Conservation (phyloP, 805 yeast species). For the Wickerhamomyces chambardii region DNA sequence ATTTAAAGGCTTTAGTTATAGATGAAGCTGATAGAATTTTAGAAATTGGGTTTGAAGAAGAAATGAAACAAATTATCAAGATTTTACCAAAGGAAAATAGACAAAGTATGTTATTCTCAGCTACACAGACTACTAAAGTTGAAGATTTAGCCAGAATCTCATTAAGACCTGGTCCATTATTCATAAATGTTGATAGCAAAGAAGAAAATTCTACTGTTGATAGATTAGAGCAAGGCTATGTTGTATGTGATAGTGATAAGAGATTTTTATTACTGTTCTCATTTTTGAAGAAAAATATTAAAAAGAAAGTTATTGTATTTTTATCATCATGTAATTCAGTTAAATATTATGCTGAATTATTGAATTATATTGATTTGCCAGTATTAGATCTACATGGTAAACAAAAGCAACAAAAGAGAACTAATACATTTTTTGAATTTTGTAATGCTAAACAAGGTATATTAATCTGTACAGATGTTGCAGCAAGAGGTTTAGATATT, state of each 20-base stretch:
- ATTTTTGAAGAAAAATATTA: constrained; percentile 84
- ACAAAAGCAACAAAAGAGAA: constrained; percentile 97
- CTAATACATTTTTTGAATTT: constrained; percentile 96
- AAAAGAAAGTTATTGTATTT: constrained; percentile 90
- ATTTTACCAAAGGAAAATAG: constrained; percentile 89
- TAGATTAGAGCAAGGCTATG: constrained; percentile 97
- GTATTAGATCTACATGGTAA: constrained; percentile 96
- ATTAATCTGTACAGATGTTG: constrained; percentile 93
- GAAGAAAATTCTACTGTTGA: constrained; percentile 86
- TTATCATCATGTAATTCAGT: constrained; percentile 96
- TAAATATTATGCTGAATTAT: constrained; percentile 88
- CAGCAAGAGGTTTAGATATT: constrained; percentile 97
- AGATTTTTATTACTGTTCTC: constrained; percentile 86
- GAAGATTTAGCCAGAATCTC: constrained; percentile 97
- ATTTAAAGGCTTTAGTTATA: constrained; percentile 85
- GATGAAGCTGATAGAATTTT: constrained; percentile 98
- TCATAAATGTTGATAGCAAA: constrained; percentile 86
- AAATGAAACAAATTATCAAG: constrained; percentile 93
- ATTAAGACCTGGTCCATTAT: constrained; percentile 84
- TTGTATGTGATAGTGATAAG: constrained; percentile 93
- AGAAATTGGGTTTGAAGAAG: constrained; percentile 98
- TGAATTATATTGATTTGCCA: constrained; percentile 94
- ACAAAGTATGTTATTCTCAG: constrained; percentile 97
- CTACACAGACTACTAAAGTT: constrained; percentile 97
- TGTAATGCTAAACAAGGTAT: constrained; percentile 96